Base-by-base conservation (phyloP, 148 eudicot genomes). In the Euryodendron excelsum region DNA sequence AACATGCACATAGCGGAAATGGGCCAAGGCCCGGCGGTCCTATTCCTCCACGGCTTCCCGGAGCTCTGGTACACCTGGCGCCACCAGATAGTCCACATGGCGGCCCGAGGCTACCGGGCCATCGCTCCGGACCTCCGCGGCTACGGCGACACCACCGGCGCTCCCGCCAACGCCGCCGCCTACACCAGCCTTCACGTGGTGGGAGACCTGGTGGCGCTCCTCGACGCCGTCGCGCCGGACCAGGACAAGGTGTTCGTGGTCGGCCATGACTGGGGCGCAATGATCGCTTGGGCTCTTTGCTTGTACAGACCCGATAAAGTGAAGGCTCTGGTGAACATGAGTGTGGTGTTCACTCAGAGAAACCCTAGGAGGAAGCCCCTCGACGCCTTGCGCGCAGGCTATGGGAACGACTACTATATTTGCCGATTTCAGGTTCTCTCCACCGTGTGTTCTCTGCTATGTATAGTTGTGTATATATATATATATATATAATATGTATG, bases 221-320 rank as follows among this genome's bases (percentile, higher is more conserved):
- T 87, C 8, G 81, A 81, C 27, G 81, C 78, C 17, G 73, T 85
- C 13, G 86, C 86, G 10, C 75, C 55, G 59, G 53, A 44, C 0
- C 66, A 79, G 17, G 36, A 58, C 65, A 58, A 76, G 76, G 90
- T 85, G 71, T 78, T 84, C 23, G 85, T 87, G 74, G 87, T 87
- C 67, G 89, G 77, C 5, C 89, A 84, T 44, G 89, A 87, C 37
- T 84, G 87, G 89, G 87, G 89, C 1, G 89, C 89, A 3, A 1
- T 80, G 36, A 67, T 82, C 0, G 89, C 87, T 2, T 84, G 89
- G 89, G 80, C 76, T 1, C 30, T 87, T 74, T 77, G 85, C 61
- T 61, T 87, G 78, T 84, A 82, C 31, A 27, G 85, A 23, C 89
- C 89, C 0, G 89, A 87, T 12, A 82, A 73, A 39, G 82, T 87